Evolutionary conservation across 331 rosid species (phyloP), one percentile per base, ranked within the genome.

Genomic region (Quercus tomentella): DNA sequence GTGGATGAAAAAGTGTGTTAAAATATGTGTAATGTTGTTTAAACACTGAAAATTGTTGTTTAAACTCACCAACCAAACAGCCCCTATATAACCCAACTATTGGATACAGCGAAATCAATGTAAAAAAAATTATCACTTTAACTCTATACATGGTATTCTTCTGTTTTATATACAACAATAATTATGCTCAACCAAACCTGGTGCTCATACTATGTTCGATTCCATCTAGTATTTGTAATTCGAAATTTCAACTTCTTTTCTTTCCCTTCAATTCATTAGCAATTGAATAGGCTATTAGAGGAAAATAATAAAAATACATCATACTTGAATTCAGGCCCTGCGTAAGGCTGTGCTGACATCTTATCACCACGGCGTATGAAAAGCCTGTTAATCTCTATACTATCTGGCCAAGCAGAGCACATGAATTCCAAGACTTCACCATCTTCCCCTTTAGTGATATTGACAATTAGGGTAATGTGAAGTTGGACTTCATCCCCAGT

Each of bases 381-480:
- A 69, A 93, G 77, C 77, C 81, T 87, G 74, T 85, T 82, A 54
- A 93, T 90, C 87, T 86, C 94, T 31, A 91, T 73, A 37, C 45
- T 74, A 78, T 91, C 91, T 18, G 89, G 92, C 99, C 98, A 93
- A 79, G 89, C 98, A 18, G 96, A 93, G 86, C 99, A 93, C 85
- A 77, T 43, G 70, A 95, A 78, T 86, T 93, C 97, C 81, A 95
- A 79, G 66, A 83, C 77, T 12, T 82, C 76, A 20, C 72, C 76
- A 58, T 83, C 83, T 51, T 70, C 86, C 66, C 84, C 89, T 86
- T 93, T 95, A 79, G 86, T 82, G 68, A 95, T 91, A 76, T 71
- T 87, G 56, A 95, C 87, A 79, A 90, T 69, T 75, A 89, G 58
- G 66, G 91, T 87, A 75, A 91, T 87, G 91, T 89, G 94, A 82